Base-by-base conservation (phyloP, 306 rosid species). In the Cyclanthera cordifolia region DNA sequence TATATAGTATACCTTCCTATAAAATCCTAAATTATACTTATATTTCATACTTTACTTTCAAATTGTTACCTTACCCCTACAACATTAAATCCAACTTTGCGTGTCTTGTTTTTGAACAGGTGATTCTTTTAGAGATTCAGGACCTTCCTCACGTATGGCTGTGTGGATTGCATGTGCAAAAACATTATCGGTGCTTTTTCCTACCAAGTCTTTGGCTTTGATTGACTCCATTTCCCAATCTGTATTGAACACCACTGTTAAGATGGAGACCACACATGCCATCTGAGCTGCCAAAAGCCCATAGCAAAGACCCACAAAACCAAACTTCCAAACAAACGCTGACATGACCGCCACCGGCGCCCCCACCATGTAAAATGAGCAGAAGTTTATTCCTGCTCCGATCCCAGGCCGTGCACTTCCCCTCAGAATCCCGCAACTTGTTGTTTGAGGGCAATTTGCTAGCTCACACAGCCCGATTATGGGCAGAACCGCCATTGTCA, bases 331-430 rank as follows among this genome's bases (percentile, higher is more conserved):
- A 57, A 78, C 71, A 74, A 87, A 84, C 4, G 73, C 93, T 79
- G 81, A 73, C 16, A 82, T 58, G 15, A 87, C 47, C 1, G 79
- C 89, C 70, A 87, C 67, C 5, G 89, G 93, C n/a, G 89, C 93
- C 11, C 93, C 93, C 76, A 84, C 93, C 73, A 87, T 25, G 75
- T 87, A 87, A 61, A 87, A 87, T 1, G 93, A 81, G 9, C 66
- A 84, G 28, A 87, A 82, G 69, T 87, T 84, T 5, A 87, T 80
- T 5, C 69, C 81, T 0, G 87, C 93, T 16, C 89, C 93, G 48
- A 80, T 61, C 14, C 89, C 89, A 1, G 93, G 87, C 76, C 93
- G 79, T 5, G 89, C 93, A 75, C 84, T 87, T 14, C 93, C 93
- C 51, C 93, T 87, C 16, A 87, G 76, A 4, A 84, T 76, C 24